Evolutionary conservation across 805 yeast species (phyloP).

Genomic region (Kluyveromyces wickerhamii): DNA sequence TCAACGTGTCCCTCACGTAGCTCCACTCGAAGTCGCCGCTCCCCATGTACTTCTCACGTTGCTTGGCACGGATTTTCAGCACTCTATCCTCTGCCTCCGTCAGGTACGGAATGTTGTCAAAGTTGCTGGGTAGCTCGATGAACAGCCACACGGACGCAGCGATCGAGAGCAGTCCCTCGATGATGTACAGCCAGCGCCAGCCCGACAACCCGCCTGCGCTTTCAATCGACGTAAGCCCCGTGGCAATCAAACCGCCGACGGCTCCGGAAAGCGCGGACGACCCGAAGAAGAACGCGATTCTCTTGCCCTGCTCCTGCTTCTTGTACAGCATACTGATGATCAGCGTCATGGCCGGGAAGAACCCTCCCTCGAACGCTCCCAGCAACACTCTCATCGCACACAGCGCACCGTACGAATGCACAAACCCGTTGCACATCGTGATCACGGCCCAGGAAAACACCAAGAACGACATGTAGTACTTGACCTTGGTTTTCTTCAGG

Average conservation of each 20-base stretch:
- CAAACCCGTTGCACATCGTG: conserved; percentile 29
- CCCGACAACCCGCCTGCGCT: conserved; percentile 26
- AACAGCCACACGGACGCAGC: conserved; percentile 21
- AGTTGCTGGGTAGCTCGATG: conserved; percentile 30
- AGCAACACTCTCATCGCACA: conserved; percentile 34
- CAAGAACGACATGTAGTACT: conserved; percentile 18
- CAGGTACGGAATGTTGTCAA: conserved; percentile 26
- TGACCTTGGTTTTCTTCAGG: conserved; percentile 23
- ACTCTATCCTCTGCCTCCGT: conserved; percentile 25
- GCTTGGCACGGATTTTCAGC: conserved; percentile 22
- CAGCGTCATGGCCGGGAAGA: conserved; percentile 34
- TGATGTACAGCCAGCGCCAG: conserved; percentile 34
- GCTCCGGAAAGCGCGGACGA: conserved; percentile 39
- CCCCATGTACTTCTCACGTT: conserved; percentile 25
- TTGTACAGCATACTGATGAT: conserved; percentile 33
- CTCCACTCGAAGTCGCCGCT: conserved; percentile 22
- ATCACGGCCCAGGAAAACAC: conserved; percentile 29
- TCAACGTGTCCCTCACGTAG: conserved; percentile 29
- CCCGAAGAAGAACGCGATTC: conserved; percentile 35
- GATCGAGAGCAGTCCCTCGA: conserved; percentile 34
- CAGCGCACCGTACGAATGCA: conserved; percentile 28
- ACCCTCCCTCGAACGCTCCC: conserved; percentile 38
- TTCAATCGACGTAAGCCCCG: conserved; percentile 27
- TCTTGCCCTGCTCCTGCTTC: conserved; percentile 31
- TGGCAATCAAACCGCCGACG: conserved; percentile 37